phyloP scores from a whole-genome alignment of 805 yeast species.

The Saturnispora galanensis region DNA sequence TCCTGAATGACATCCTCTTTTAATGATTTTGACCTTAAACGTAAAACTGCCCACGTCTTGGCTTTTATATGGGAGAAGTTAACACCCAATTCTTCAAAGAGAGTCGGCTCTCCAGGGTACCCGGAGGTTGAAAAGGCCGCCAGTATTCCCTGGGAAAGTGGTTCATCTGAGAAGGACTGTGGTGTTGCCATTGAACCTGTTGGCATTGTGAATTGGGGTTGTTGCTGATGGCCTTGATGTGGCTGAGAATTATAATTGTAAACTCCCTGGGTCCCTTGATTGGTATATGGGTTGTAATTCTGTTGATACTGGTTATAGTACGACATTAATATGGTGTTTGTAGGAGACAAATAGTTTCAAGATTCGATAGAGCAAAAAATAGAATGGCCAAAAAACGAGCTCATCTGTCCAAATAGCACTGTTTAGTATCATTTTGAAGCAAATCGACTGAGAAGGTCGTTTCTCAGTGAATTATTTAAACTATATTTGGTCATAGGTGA shows the following conservation, averaged over 20 bases:
- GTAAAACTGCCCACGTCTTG: slow-evolving; percentile 79
- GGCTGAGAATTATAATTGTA: background rate
- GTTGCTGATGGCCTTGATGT: slow-evolving; percentile 12
- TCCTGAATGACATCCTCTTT: slow-evolving; percentile 75
- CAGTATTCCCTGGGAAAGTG: slow-evolving; percentile 46
- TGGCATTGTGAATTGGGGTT: slow-evolving; percentile 5
- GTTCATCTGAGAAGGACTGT: slow-evolving; percentile 2
- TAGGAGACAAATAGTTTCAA: no score
- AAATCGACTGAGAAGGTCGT: no score
- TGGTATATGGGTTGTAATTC: slow-evolving; percentile 9
- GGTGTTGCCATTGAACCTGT: slow-evolving; percentile 3
- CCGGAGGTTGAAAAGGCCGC: slow-evolving; percentile 93
- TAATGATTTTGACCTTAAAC: slow-evolving; percentile 50
- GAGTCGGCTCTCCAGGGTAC: slow-evolving; percentile 89
- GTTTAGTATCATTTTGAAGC: no score
- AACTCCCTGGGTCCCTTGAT: no score
- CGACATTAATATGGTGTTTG: slow-evolving; percentile 18
- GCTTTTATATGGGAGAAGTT: slow-evolving; percentile 79
- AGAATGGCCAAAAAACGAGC: no score
- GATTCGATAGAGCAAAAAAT: background rate
- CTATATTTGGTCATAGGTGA: no score
- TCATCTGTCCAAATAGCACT: no score
- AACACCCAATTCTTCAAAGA: slow-evolving; percentile 87
- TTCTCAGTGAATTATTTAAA: no score
- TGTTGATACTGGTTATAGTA: slow-evolving; percentile 24